phyloP scores from a whole-genome alignment of 2,329 filamentous ascomycete species.

The Akanthomyces uredinophilus region DNA sequence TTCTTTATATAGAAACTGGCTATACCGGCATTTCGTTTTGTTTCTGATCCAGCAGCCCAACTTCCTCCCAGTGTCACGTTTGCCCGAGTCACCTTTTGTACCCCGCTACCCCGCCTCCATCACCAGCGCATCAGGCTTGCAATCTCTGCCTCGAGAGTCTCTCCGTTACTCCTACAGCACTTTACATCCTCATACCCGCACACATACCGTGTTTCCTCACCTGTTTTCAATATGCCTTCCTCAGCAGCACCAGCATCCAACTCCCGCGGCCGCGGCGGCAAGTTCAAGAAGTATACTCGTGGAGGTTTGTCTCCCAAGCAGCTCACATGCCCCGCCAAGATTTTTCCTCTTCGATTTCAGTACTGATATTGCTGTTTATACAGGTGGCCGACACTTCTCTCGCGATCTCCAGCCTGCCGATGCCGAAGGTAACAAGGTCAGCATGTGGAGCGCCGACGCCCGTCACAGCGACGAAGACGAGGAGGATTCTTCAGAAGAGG shows the following conservation, averaged over 20 bases:
- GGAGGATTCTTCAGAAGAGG: conserved; percentile 47
- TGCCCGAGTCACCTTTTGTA: conserved; percentile 6
- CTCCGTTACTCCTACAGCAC: neutral
- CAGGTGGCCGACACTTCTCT: conserved; percentile 94
- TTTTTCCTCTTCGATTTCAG: conserved; percentile 11
- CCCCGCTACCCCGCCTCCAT: conserved; percentile 16
- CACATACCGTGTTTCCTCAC: conserved; percentile 15
- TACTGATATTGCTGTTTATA: conserved; percentile 17
- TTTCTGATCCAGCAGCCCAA: neutral
- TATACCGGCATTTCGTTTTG: neutral
- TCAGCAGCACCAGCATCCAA: conserved; percentile 39
- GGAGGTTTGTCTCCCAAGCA: conserved; percentile 57
- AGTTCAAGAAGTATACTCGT: conserved; percentile 89
- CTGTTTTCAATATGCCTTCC: conserved; percentile 37
- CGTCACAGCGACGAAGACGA: conserved; percentile 44
- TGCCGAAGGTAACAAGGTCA: conserved; percentile 79
- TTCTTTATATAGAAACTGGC: neutral
- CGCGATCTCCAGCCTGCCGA: conserved; percentile 84
- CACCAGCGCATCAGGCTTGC: conserved; percentile 11
- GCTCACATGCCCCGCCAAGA: neutral
- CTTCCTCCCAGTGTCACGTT: neutral
- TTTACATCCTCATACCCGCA: neutral
- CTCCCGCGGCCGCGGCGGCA: conserved; percentile 79
- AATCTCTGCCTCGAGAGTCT: conserved; percentile 4
- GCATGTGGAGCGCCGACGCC: conserved; percentile 73